Conservation (phyloP, 768 basidiomycete genomes). For the Trametopsis cervina region DNA sequence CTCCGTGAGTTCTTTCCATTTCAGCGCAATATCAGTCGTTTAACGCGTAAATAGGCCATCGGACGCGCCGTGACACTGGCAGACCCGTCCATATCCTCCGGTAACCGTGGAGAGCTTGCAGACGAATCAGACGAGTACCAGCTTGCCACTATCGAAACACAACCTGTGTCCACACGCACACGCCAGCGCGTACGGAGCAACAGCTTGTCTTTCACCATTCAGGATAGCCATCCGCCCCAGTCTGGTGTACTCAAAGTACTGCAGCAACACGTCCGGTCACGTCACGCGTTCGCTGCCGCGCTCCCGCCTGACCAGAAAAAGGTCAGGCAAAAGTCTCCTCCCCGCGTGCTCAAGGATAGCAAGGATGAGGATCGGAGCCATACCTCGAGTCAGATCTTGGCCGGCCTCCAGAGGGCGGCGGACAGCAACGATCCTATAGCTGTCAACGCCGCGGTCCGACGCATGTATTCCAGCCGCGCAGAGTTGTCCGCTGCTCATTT, state of each 20-base stretch:
- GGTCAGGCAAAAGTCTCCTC: too few species aligned
- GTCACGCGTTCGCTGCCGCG: constrained; percentile 41
- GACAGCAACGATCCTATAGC: too few species aligned
- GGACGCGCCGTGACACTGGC: constrained; percentile 71
- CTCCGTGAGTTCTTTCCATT: constrained; percentile 38
- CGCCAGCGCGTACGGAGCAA: constrained; percentile 46
- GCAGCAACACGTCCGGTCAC: constrained; percentile 54
- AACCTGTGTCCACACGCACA: constrained; percentile 9
- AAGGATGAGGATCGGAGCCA: too few species aligned
- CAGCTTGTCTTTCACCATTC: constrained; percentile 46
- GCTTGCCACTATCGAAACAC: constrained; percentile 10
- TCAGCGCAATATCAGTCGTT: background rate
- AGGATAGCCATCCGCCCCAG: constrained; percentile 36
- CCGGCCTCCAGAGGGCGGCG: too few species aligned
- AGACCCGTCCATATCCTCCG: constrained; percentile 48
- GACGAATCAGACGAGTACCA: constrained; percentile 56
- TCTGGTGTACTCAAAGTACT: constrained; percentile 48
- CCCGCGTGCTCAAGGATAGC: too few species aligned
- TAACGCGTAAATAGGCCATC: constrained; percentile 39
- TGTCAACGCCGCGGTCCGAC: background rate
- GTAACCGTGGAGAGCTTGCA: constrained; percentile 29
- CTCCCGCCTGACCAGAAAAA: background rate
- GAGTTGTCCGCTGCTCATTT: constrained; percentile 19
- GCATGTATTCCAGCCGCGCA: constrained; percentile 16
- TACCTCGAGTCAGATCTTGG: too few species aligned